Evolutionary conservation across 2,329 filamentous ascomycete genomes (phyloP).

Genomic region (Epichloe brachyelytri): DNA sequence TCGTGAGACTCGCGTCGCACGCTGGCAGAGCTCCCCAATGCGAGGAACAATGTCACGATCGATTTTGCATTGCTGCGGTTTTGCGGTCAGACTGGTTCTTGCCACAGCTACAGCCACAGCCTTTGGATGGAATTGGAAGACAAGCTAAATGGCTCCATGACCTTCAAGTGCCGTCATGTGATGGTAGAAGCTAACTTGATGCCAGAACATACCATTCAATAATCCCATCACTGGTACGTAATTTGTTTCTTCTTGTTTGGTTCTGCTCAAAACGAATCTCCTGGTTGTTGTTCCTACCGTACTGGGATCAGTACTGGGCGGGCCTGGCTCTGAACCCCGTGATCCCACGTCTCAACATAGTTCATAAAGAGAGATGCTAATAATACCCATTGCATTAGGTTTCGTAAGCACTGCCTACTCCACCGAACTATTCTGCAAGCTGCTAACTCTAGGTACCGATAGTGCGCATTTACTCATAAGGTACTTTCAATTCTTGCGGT

Average conservation of each 20-base stretch:
- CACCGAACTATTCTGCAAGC: not conserved
- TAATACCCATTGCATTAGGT: not conserved
- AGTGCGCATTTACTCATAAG: conserved; percentile 2
- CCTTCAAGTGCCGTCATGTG: not conserved
- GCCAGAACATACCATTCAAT: conserved; percentile 15
- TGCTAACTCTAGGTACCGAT: not conserved
- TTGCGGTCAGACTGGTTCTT: too few relatives aligned
- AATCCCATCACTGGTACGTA: conserved; percentile 18
- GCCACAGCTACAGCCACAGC: too few relatives aligned
- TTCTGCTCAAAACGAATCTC: not conserved
- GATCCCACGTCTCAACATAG: not conserved
- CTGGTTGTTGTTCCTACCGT: too few relatives aligned
- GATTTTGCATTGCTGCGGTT: too few relatives aligned
- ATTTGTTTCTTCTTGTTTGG: too few relatives aligned
- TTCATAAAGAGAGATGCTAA: not conserved
- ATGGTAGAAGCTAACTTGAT: not conserved
- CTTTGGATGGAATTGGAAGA: too few relatives aligned
- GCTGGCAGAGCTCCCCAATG: too few relatives aligned
- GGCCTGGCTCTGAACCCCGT: not conserved
- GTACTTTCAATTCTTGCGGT: not conserved
- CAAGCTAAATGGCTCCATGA: too few relatives aligned
- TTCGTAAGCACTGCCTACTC: not conserved
- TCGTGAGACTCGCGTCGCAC: too few relatives aligned
- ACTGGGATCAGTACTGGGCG: not conserved
- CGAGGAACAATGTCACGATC: too few relatives aligned